Percentiles rank a stretch among this genome's conserved stretches.
Evolutionary conservation across 129 eudicot genomes (phyloP).

Genomic region (Deinandra increscens): DNA sequence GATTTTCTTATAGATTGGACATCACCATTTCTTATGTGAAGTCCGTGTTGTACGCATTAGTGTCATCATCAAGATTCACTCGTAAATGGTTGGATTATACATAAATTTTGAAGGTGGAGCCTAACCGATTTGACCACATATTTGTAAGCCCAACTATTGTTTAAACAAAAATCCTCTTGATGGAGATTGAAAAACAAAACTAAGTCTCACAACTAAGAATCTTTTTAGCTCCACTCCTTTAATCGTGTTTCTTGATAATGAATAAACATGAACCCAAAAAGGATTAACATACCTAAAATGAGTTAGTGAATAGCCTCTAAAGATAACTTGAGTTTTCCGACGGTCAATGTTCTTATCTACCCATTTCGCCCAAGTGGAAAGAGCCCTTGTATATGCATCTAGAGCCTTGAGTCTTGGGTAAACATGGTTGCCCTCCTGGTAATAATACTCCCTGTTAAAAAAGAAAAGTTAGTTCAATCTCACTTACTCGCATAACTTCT

Average conservation of each 20-base stretch:
- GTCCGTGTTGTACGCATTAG: not conserved
- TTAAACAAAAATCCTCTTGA: not conserved
- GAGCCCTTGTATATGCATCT: constrained; percentile 81
- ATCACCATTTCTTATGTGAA: not conserved
- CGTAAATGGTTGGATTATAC: not conserved
- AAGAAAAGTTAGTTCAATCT: not conserved
- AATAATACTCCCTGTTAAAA: constrained; percentile 71
- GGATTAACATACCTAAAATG: constrained; percentile 67
- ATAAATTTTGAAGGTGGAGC: not conserved
- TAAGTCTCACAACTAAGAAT: not conserved
- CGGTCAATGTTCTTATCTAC: constrained; percentile 65
- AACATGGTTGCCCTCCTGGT: constrained; percentile 87
- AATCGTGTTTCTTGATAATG: not conserved
- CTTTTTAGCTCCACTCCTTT: not conserved
- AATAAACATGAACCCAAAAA: constrained; percentile 10
- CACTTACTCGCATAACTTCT: not conserved
- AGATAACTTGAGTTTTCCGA: constrained; percentile 66
- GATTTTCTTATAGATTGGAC: not conserved
- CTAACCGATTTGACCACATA: not conserved
- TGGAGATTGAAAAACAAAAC: not conserved
- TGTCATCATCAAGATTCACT: not conserved
- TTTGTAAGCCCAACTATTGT: not conserved
- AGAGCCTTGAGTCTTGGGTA: constrained; percentile 86
- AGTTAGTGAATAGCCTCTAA: constrained; percentile 83
- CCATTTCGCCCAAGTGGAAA: constrained; percentile 83